Percentiles rank a stretch among this genome's conserved stretches.
phyloP scores from a whole-genome alignment of 2,329 filamentous ascomycete genomes.

The Pseudogymnoascus sp. region DNA sequence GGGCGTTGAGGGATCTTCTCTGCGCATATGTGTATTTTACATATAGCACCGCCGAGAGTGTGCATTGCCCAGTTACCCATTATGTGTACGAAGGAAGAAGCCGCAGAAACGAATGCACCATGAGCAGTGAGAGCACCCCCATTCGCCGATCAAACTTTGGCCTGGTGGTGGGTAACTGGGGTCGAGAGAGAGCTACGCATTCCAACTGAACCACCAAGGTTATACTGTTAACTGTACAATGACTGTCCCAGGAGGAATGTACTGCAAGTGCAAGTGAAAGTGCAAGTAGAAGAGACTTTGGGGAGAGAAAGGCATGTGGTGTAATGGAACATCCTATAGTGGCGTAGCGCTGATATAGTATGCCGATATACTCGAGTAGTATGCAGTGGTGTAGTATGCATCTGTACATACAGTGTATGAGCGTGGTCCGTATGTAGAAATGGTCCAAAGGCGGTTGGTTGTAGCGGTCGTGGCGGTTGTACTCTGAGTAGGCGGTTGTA shows the following conservation, averaged over 20 bases:
- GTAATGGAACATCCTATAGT: not conserved
- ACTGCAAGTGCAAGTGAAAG: too few species aligned
- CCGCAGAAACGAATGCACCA: not conserved
- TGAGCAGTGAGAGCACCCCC: not conserved
- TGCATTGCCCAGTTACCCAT: not conserved
- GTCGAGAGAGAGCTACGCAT: not conserved
- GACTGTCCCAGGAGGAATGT: too few species aligned
- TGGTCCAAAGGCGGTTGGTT: not conserved
- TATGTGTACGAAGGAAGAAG: not conserved
- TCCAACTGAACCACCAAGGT: conserved; percentile 3
- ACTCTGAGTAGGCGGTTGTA: too few species aligned
- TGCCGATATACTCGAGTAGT: too few species aligned
- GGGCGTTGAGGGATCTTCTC: not conserved
- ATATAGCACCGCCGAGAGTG: too few species aligned
- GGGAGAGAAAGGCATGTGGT: not conserved
- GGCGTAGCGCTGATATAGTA: not conserved
- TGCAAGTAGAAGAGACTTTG: not conserved
- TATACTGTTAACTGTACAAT: too few species aligned
- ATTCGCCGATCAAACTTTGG: not conserved
- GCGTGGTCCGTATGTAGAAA: not conserved
- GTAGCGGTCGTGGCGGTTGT: too few species aligned
- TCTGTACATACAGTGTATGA: not conserved
- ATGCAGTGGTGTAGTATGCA: not conserved
- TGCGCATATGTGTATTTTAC: too few species aligned
- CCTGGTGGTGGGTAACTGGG: too few species aligned